Conservation (phyloP, 352 stramenopile species). For the Aphanomyces cochlioides region DNA sequence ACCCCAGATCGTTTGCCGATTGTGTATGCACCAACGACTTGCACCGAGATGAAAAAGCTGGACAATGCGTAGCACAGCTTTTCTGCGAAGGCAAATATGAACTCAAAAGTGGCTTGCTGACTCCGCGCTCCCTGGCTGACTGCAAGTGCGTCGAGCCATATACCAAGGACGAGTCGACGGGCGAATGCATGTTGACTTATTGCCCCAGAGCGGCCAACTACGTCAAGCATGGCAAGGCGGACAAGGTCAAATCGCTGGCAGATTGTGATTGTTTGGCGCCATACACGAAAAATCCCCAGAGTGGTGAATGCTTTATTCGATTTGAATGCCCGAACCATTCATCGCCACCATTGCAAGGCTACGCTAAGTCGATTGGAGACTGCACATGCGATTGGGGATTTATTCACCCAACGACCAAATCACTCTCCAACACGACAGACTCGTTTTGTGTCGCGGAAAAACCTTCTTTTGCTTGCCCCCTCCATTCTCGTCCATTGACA, state of each 20-base stretch:
- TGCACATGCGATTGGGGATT: constrained; percentile 75
- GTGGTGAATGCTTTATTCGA: constrained; percentile 54
- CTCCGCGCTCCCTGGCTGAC: constrained; percentile 52
- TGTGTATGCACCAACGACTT: constrained; percentile 39
- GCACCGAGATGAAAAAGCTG: constrained; percentile 42
- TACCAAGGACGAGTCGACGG: constrained; percentile 54
- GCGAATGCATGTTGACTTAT: constrained; percentile 47
- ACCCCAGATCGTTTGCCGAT: constrained; percentile 45
- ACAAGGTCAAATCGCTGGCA: constrained; percentile 50
- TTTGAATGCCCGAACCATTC: constrained; percentile 46
- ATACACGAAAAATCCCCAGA: constrained; percentile 67
- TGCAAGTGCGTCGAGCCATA: constrained; percentile 74
- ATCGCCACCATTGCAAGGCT: constrained; percentile 35
- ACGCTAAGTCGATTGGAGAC: constrained; percentile 53
- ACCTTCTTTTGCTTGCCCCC: constrained; percentile 54
- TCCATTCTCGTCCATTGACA: constrained; percentile 47
- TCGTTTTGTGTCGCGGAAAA: constrained; percentile 53
- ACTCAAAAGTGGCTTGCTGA: constrained; percentile 35
- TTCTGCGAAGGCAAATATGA: constrained; percentile 59
- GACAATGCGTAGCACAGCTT: constrained; percentile 43
- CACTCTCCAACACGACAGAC: constrained; percentile 24
- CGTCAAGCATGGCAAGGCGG: constrained; percentile 40
- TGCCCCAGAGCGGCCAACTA: constrained; percentile 80
- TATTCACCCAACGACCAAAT: constrained; percentile 36
- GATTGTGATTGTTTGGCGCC: constrained; percentile 64